Evolutionary conservation across 345 rosid genomes (phyloP), one percentile per base, ranked within the genome.

Genomic region (Iberis pinnata): DNA sequence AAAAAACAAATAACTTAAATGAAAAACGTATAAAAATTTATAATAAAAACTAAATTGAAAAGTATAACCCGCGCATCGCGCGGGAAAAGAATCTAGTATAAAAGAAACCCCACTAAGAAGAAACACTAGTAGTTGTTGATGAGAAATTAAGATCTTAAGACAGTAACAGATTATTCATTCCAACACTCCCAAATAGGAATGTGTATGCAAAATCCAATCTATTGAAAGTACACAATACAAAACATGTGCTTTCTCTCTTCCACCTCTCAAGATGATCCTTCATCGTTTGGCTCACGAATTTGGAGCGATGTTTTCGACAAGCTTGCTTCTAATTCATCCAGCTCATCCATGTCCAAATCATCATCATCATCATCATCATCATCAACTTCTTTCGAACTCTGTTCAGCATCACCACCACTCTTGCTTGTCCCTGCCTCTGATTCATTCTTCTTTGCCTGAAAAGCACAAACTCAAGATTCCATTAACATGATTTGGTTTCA

Each of bases 241-340:
- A 65, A 50, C 64, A 57, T 65, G 59, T 57, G 70, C 53, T 57
- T 57, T 51, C 33, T 49, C 31, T 60, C 31, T 50, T 49, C 18
- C 71, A 60, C 25, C 25, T 46, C 52, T 67, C 32, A 53, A 39
- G 67, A 60, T 53, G 71, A 60, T 3, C 62, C 52, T 60, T 53
- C 66, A 40, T 53, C 38, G 65, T 43, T 59, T 46, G 79, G 76
- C 36, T 80, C 77, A n/a, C 66, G 63, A 61, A 81, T 81, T 52
- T 78, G 76, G 35, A 84, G 65, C 0, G 89, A 74, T 2, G 89
- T 71, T 67, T 73, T 84, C 16, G 94, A 78, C 68, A 84, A 70
- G 78, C 89, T 84, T 42, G 80, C 89, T 75, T 84, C 94, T 10
- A 84, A 77, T 65, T 84, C 94, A 58, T 84, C 76, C 37, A 84